A percentile compares a stretch with the other conserved stretches of the same genome.
These are phyloP conservation scores for Auriculariales sp. DNA, from an alignment of 768 basidiomycete genomes.

Conservation along the genomic window DNA sequence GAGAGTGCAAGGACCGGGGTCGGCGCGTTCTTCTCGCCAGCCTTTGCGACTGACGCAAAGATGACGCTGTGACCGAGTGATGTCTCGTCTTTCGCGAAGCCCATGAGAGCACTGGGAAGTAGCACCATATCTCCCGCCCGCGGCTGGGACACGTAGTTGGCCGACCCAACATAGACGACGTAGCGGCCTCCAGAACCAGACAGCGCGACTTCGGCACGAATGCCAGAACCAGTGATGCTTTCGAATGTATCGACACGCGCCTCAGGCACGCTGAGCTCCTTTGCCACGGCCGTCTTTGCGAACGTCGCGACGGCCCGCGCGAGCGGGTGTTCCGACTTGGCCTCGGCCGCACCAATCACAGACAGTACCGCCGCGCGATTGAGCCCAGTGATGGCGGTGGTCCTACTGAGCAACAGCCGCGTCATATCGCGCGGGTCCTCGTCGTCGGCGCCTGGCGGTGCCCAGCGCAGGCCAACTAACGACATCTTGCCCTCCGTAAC, in stretches of 20 bases:
- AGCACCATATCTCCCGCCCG: constrained; percentile 15
- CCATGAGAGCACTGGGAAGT: constrained; percentile 43
- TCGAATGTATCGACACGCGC: constrained; percentile 62
- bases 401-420: neutral
- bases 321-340: constrained; percentile 89
- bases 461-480: constrained; percentile 70
- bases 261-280: constrained; percentile 27
- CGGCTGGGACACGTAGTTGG: constrained; percentile 49
- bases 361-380: constrained; percentile 49
- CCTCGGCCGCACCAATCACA: constrained; percentile 77
- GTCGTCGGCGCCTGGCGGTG: constrained; percentile 19
- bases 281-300: constrained; percentile 48
- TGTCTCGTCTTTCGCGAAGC: constrained; percentile 61
- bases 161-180: constrained; percentile 62
- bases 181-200: constrained; percentile 26
- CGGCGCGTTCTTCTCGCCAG: constrained; percentile 14
- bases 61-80: constrained; percentile 70
- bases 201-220: constrained; percentile 52
- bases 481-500: constrained; percentile 89
- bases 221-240: constrained; percentile 79
- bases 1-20: constrained; percentile 68
- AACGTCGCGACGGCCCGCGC: constrained; percentile 84
- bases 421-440: constrained; percentile 11
- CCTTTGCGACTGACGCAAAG: constrained; percentile 51
- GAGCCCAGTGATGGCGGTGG: constrained; percentile 8